Base-by-base conservation (phyloP, 306 rosid species). In the Styphnolobium japonicum region DNA sequence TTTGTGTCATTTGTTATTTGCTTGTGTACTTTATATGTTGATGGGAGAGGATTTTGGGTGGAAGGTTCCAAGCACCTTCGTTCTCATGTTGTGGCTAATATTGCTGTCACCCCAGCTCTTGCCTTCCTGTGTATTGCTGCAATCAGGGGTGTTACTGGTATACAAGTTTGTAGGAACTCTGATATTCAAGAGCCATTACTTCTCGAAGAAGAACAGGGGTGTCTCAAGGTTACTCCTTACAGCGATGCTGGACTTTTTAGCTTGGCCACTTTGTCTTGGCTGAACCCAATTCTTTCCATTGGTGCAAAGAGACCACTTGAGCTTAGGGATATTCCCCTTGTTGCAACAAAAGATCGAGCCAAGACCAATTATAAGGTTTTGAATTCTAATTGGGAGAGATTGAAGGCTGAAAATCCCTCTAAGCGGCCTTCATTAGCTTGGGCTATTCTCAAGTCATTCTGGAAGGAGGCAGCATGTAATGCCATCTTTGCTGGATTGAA, bases 381-480 rank as follows among this genome's bases (percentile, higher is more conserved):
- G 93, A 90, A 90, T 81, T 85, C 89, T 18, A 89, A 89, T 81
- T 96, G 99, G 99, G 99, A 96, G 90, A 96, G 85, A 60, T 22
- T 89, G 89, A 96, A 91, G 90, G 90, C 88, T 18, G 99, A 93
- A 68, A 82, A 71, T 67, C 82, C 81, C 22, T 75, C 87, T 2
- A 63, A 53, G 52, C 93, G 82, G 70, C 96, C 98, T 61, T 96
- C 99, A 14, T 89, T 96, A 70, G 98, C 99, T 76, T 89, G 94
- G 99, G 96, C 94, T 12, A 83, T 93, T 86, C 89, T 96, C 71
- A 88, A 78, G 84, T 91, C 99, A 15, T 93, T 87, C 73, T 89
- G 98, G 99, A 96, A 88, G 86, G 99, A 96, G 86, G 99, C 96
- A 6, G 99, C 98, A 81, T 81, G 90, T 57, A 96, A 96, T 83